These are phyloP conservation scores for Suillus paluster DNA, from an alignment of 768 basidiomycete genomes.

Conservation along the genomic window DNA sequence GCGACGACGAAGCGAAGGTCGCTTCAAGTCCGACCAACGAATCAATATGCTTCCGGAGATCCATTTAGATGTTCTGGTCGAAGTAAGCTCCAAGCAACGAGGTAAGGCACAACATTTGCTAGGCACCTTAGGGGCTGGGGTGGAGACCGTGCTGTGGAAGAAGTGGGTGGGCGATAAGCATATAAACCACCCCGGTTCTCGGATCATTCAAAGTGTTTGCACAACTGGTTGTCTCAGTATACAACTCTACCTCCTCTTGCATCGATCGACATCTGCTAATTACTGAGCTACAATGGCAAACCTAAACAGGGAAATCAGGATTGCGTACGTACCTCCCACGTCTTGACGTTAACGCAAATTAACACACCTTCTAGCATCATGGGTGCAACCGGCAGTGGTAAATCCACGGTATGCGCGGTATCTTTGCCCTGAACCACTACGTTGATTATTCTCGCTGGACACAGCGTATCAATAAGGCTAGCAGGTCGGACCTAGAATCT, in stretches of 20 bases:
- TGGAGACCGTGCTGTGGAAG: conserved; percentile 14
- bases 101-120: too few species aligned
- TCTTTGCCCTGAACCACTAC: not conserved
- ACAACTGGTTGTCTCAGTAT: not conserved
- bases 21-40: too few species aligned
- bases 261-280: not conserved
- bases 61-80: not conserved
- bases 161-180: not conserved
- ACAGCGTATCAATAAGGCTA: conserved; percentile 52
- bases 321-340: conserved; percentile 29
- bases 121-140: not conserved
- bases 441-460: not conserved
- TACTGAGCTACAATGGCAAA: conserved; percentile 24
- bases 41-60: not conserved
- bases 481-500: conserved; percentile 44
- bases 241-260: not conserved
- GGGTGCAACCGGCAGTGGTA: conserved; percentile 41
- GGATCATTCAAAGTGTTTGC: not conserved
- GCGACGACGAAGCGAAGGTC: not conserved
- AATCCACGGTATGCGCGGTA: conserved; percentile 36
- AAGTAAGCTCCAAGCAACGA: not conserved
- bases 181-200: conserved; percentile 4
- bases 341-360: not conserved
- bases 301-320: conserved; percentile 34
- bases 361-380: conserved; percentile 26